Evolutionary conservation across 352 stramenopile genomes (phyloP), one percentile per base, ranked within the genome.

Genomic region (Pythium biforme): DNA sequence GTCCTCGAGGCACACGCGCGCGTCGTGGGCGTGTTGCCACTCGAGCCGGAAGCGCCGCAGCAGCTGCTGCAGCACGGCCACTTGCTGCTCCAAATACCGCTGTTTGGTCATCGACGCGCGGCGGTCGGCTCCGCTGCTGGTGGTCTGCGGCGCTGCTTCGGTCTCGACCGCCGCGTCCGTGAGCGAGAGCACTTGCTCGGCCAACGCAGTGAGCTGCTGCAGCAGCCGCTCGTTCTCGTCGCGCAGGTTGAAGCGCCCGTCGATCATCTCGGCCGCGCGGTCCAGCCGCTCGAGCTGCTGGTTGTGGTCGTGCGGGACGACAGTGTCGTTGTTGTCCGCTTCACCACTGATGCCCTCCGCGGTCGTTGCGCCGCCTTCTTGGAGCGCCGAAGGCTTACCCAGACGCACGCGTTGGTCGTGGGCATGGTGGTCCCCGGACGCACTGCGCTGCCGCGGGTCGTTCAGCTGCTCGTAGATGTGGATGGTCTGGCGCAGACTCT

Each of bases 401-500:
- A 59, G 46, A 7, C 33, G 20, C 55, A 46, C 15, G 31, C 25
- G 37, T 19, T n/a, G 11, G 7, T 55, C 33, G 29, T n/a, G n/a
- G n/a, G n/a, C n/a, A n/a, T n/a, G 6, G 19, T 20, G 11, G 5
- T 64, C 63, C 1, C 26, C 37, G 1, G 63, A 70, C 6, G 25
- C 12, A 2, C 17, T n/a, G 4, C 48, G 62, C 11, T 64, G 26
- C 3, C 50, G 75, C 14, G 79, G 79, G 27, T 88, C 75, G 20
- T 84, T 76, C 2, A 88, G 62, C 14, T 66, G 76, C 69, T 90
- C 79, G 41, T 90, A 90, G 14, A 79, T 73, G 41, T 79, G 69
- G 23, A 90, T 68, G 3, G 77, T 89, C 25, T 79, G 68, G 20
- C 74, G 76, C 10, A 90, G 64, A 39, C 81, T 90, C 57, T 88